Evolutionary conservation across 1,139 yeast genomes (phyloP).

Genomic region (Sugiyamaella paludigena): DNA sequence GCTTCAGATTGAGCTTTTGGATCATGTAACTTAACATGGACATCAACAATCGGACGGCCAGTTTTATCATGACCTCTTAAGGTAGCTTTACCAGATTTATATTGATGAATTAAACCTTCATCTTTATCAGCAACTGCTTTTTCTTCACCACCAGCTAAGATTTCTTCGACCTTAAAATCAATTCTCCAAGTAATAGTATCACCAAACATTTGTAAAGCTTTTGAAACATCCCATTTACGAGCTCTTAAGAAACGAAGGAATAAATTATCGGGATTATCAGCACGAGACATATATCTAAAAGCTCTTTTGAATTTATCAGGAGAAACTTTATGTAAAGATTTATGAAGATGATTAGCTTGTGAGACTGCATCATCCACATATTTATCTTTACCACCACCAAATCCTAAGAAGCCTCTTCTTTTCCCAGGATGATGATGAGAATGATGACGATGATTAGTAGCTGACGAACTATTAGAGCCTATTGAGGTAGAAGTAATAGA

Average conservation of each 20-base stretch:
- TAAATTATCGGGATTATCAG: conserved; percentile 70
- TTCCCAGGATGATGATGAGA: not conserved
- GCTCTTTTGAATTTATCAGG: conserved; percentile 47
- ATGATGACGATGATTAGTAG: not conserved
- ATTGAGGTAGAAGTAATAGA: conserved; percentile 22
- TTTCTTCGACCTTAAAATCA: conserved; percentile 55
- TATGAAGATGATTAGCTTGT: conserved; percentile 21
- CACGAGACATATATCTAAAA: conserved; percentile 57
- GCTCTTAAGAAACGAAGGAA: conserved; percentile 79
- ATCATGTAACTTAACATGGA: conserved; percentile 71
- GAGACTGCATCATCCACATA: conserved; percentile 25
- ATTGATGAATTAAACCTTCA: conserved; percentile 50
- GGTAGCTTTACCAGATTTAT: conserved; percentile 58
- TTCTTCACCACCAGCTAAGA: conserved; percentile 62
- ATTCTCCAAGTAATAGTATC: conserved; percentile 68
- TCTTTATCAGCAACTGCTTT: conserved; percentile 40
- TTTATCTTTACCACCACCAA: conserved; percentile 10
- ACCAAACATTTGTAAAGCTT: conserved; percentile 71
- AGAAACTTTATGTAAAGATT: conserved; percentile 22
- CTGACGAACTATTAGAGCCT: conserved; percentile 2
- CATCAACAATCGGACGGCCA: conserved; percentile 67
- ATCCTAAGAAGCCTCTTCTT: conserved; percentile 12
- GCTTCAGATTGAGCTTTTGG: conserved; percentile 66
- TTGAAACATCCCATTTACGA: conserved; percentile 81
- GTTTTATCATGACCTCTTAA: conserved; percentile 62